A percentile compares a stretch with the other conserved stretches of the same genome.
Evolutionary conservation across 2,329 filamentous ascomycete species (phyloP).

Genomic region (Aspergillus ochraceoroseus): DNA sequence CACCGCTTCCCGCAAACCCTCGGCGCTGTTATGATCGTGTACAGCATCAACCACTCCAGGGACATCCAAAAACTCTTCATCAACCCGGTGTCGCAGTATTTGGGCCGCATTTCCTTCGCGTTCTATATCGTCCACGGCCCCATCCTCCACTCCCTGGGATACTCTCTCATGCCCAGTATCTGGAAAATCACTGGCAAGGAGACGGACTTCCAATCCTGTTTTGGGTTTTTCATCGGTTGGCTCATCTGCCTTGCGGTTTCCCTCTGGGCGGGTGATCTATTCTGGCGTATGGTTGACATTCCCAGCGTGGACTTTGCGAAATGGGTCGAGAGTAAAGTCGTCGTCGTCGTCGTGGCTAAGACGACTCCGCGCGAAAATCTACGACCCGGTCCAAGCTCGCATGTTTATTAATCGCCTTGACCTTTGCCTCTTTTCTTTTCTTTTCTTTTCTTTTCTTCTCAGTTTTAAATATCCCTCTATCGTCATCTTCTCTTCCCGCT

Average conservation of each 20-base stretch:
- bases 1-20: slow-evolving; percentile 45
- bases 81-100: slow-evolving; percentile 41
- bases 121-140: slow-evolving; percentile 48
- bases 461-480: no score
- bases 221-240: slow-evolving; percentile 41
- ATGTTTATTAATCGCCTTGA: slow-evolving; percentile 14
- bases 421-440: slow-evolving; percentile 4
- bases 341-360: slow-evolving; percentile 26
- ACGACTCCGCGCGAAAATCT: slow-evolving; percentile 9
- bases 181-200: slow-evolving; percentile 40
- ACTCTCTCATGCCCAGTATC: slow-evolving; percentile 42
- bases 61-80: slow-evolving; percentile 42
- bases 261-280: slow-evolving; percentile 56
- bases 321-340: slow-evolving; percentile 43
- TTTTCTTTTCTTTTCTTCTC: no score
- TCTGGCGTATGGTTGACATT: slow-evolving; percentile 55
- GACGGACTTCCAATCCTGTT: slow-evolving; percentile 37
- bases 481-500: no score
- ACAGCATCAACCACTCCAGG: slow-evolving; percentile 40
- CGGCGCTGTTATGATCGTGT: slow-evolving; percentile 42
- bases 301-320: slow-evolving; percentile 49
- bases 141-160: slow-evolving; percentile 42
- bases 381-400: slow-evolving; percentile 7
- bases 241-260: slow-evolving; percentile 39
- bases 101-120: slow-evolving; percentile 47